Percentiles rank a stretch among this genome's conserved stretches.
Conservation (phyloP, 73 alveolate species). For the Durusdinium trenchii region DNA sequence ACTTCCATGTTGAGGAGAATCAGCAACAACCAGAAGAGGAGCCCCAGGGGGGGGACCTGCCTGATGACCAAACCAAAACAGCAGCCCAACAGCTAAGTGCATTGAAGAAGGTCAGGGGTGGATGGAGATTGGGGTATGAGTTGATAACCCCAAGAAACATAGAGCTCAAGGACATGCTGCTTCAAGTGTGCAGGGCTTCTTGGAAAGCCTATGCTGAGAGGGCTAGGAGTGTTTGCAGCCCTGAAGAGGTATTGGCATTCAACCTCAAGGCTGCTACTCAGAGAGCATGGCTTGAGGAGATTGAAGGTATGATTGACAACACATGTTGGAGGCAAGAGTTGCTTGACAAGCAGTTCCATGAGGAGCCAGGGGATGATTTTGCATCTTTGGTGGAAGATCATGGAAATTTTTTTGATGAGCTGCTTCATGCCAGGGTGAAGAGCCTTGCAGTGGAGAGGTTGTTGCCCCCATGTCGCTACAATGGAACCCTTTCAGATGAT, state of each 20-base stretch:
- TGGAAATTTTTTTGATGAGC: neutral
- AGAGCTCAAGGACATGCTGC: neutral
- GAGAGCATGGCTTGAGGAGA: neutral
- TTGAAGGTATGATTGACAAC: neutral
- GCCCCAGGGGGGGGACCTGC: neutral
- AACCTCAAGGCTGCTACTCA: neutral
- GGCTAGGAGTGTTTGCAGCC: neutral
- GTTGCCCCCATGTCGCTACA: neutral
- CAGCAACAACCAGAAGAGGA: neutral
- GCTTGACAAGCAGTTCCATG: neutral
- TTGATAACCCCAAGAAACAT: neutral
- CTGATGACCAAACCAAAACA: neutral
- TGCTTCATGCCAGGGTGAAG: neutral
- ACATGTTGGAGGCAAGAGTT: neutral
- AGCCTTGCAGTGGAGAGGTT: neutral
- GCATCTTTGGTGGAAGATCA: neutral
- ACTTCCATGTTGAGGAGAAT: neutral
- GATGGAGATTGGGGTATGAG: neutral
- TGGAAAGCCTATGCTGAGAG: neutral
- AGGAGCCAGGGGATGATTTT: neutral
- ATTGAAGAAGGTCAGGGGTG: conserved; percentile 6
- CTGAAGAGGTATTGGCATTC: neutral
- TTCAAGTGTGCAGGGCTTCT: neutral
- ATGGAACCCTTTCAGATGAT: neutral
- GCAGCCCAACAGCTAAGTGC: neutral